Conservation (phyloP, 2,329 filamentous ascomycete species). For the Rhexocercosporidium sp. region DNA sequence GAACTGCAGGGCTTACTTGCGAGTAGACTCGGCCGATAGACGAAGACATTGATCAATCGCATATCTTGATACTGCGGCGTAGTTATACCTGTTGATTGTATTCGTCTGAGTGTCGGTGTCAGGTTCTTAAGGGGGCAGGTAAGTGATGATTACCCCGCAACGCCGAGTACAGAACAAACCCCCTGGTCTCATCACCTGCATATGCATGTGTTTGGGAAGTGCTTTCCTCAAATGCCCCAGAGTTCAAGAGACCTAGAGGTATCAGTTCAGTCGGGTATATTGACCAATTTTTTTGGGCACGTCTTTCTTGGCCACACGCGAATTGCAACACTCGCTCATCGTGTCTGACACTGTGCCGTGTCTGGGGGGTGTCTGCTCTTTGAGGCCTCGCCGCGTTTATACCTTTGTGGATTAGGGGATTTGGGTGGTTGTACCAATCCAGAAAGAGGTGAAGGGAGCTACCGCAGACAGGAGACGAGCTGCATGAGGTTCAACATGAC, state of each 20-base stretch:
- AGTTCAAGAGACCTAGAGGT: background rate
- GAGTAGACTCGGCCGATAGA: background rate
- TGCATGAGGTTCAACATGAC: background rate
- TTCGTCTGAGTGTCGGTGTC: background rate
- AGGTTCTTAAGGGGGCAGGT: background rate
- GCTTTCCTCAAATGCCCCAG: background rate
- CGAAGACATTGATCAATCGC: background rate
- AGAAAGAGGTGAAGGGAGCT: background rate
- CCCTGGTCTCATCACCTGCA: background rate
- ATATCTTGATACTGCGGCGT: background rate
- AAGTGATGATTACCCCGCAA: slow-evolving; percentile 4
- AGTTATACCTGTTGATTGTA: background rate
- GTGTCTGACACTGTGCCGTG: background rate
- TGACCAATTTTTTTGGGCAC: background rate
- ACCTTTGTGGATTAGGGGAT: background rate
- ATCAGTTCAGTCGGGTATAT: background rate
- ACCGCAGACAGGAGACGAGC: background rate
- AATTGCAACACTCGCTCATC: background rate
- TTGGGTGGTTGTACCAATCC: background rate
- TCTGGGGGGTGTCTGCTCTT: background rate
- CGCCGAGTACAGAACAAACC: background rate
- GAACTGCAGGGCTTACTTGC: background rate
- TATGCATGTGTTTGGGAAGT: background rate
- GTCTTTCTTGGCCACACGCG: background rate
- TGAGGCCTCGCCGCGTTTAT: background rate